A percentile compares a stretch with the other conserved stretches of the same genome.
phyloP scores from a whole-genome alignment of 208 protist species.

The Wallacemonas collosoma region DNA sequence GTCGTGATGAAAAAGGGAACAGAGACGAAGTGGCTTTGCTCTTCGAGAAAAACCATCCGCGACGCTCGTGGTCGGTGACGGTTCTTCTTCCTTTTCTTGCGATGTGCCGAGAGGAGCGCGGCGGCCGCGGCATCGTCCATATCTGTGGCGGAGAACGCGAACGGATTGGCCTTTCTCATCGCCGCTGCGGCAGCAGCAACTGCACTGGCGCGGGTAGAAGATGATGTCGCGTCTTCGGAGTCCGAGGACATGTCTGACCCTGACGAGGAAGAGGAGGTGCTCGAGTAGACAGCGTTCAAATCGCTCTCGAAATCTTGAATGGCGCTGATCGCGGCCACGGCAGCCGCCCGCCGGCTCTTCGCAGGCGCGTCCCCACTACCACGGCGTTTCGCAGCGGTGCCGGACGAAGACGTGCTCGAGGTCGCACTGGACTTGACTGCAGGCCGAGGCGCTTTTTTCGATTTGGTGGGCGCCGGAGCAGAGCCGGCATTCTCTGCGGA shows the following conservation, averaged over 20 bases:
- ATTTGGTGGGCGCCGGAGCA: not conserved
- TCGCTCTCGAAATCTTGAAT: slow-evolving; percentile 7
- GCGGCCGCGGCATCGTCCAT: slow-evolving; percentile 19
- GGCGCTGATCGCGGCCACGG: slow-evolving; percentile 7
- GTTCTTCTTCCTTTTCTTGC: not conserved
- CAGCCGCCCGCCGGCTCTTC: slow-evolving; percentile 8
- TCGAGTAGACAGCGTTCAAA: not conserved
- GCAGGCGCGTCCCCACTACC: not conserved
- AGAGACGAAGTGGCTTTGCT: slow-evolving; percentile 67
- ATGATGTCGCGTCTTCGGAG: not conserved
- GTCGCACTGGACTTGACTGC: not conserved
- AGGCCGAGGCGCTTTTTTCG: not conserved
- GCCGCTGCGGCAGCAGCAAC: not conserved
- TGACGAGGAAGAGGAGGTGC: not conserved
- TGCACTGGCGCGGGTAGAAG: not conserved
- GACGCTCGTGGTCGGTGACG: slow-evolving; percentile 19
- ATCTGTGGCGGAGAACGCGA: not conserved
- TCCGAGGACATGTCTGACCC: not conserved
- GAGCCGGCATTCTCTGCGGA: not conserved
- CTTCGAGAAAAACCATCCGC: slow-evolving; percentile 50
- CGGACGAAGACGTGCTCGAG: not conserved
- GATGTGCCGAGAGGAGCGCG: not conserved
- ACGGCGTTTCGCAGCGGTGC: not conserved
- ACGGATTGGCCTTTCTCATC: no score
- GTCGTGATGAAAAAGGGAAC: slow-evolving; percentile 85